Percentiles rank a stretch among this genome's conserved stretches.
Conservation (phyloP, 371 early-diverging fungal genomes). For the Mucor racemosus region DNA sequence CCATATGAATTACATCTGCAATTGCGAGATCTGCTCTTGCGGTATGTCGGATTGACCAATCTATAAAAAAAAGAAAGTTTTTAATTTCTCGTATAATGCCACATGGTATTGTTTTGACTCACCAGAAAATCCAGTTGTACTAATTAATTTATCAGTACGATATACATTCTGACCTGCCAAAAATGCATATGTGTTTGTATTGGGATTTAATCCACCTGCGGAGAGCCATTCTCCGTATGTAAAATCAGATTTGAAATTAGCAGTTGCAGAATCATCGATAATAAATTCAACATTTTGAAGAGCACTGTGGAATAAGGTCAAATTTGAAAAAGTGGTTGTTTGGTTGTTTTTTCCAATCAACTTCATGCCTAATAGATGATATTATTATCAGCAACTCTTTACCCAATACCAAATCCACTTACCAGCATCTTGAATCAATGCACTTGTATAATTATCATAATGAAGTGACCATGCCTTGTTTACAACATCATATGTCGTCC, state of each 20-base stretch:
- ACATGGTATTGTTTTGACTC: neutral
- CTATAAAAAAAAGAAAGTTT: slow-evolving; percentile 16
- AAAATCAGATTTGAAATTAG: slow-evolving; percentile 18
- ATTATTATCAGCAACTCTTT: neutral
- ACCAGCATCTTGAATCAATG: slow-evolving; percentile 31
- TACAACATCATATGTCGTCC: slow-evolving; percentile 24
- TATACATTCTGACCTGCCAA: slow-evolving; percentile 15
- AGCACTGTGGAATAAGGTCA: slow-evolving; percentile 17
- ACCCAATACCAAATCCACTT: neutral
- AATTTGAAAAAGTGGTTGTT: slow-evolving; percentile 10
- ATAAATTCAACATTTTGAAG: slow-evolving; percentile 18
- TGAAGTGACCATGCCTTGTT: slow-evolving; percentile 17
- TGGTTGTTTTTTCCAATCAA: slow-evolving; percentile 12
- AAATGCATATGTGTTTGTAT: slow-evolving; percentile 4
- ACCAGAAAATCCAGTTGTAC: slow-evolving; percentile 24
- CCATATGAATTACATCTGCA: slow-evolving; percentile 47
- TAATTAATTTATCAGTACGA: slow-evolving; percentile 27
- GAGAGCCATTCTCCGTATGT: slow-evolving; percentile 27
- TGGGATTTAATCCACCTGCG: slow-evolving; percentile 19
- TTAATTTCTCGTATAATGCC: neutral
- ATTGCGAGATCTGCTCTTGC: slow-evolving; percentile 46
- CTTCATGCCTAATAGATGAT: slow-evolving; percentile 11
- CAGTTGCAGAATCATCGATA: slow-evolving; percentile 22
- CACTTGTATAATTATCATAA: neutral
- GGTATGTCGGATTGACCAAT: slow-evolving; percentile 41